A percentile compares a stretch with the other conserved stretches of the same genome.
Evolutionary conservation across 805 yeast species (phyloP).

Genomic region (Nakazawaea molendinolei): DNA sequence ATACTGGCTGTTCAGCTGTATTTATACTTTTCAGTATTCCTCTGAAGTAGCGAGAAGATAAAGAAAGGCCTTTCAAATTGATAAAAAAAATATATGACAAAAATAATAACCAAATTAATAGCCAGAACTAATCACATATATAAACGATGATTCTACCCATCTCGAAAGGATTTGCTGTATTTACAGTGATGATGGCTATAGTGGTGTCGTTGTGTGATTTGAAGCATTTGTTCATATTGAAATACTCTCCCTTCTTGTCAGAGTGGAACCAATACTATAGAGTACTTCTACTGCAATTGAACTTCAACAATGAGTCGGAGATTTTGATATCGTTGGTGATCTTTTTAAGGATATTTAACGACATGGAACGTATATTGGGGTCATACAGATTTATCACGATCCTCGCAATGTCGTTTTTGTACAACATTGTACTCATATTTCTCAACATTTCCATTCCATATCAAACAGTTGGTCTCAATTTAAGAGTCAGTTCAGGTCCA

Average conservation of each 20-base stretch:
- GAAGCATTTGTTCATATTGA: conserved; percentile 36
- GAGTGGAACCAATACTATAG: conserved; percentile 57
- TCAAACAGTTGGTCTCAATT: conserved; percentile 25
- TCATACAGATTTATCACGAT: conserved; percentile 45
- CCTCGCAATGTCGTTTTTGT: conserved; percentile 35
- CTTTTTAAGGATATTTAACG: conserved; percentile 44
- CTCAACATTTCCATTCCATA: conserved; percentile 25
- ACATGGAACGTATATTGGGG: conserved; percentile 52
- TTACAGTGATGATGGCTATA: conserved; percentile 31
- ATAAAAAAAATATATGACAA: conserved; percentile 34
- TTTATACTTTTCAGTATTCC: too few species aligned
- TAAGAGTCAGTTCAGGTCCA: conserved; percentile 41
- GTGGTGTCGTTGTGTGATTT: conserved; percentile 34
- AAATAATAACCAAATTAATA: conserved; percentile 13
- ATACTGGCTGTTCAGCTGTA: too few species aligned
- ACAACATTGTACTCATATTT: conserved; percentile 37
- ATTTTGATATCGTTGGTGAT: conserved; percentile 37
- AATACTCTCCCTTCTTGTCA: conserved; percentile 47
- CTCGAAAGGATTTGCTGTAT: conserved; percentile 28
- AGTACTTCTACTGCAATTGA: conserved; percentile 38
- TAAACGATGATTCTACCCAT: conserved; percentile 25
- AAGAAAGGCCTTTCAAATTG: conserved; percentile 18
- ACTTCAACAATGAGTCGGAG: conserved; percentile 57
- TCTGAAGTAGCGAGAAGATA: too few species aligned
- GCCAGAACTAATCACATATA: neutral